Evolutionary conservation across 139 green algal genomes (phyloP).

Genomic region (Tetraselmis striata): DNA sequence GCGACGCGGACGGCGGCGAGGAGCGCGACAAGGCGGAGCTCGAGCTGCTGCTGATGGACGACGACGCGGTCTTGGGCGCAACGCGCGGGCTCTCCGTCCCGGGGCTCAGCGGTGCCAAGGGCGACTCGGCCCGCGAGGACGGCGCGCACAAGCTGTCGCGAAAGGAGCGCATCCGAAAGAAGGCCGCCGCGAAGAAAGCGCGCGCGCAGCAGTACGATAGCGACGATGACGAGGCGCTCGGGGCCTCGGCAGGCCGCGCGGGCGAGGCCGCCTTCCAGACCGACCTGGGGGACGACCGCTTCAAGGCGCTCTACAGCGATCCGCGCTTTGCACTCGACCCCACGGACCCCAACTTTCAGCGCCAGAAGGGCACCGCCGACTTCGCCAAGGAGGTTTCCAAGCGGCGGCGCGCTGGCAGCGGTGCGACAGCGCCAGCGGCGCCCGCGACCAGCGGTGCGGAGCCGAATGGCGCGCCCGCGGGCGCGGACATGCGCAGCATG

Average conservation of each 20-base stretch:
- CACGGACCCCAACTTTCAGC: conserved; percentile 76
- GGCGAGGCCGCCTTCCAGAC: conserved; percentile 21
- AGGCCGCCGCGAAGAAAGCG: conserved; percentile 24
- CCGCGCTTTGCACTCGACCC: conserved; percentile 81
- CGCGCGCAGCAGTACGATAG: conserved; percentile 27
- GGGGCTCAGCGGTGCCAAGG: not conserved
- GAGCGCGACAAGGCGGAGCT: conserved; percentile 62
- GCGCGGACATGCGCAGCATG: conserved; percentile 46
- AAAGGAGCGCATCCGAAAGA: conserved; percentile 33
- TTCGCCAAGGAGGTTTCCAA: conserved; percentile 11
- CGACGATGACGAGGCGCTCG: conserved; percentile 33
- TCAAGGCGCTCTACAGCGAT: conserved; percentile 55
- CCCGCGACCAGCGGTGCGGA: not conserved
- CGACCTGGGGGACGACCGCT: conserved; percentile 70
- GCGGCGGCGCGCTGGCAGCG: conserved; percentile 12
- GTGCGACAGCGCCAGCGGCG: not conserved
- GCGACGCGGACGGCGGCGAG: conserved; percentile 15
- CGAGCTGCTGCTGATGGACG: conserved; percentile 92
- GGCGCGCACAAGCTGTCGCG: conserved; percentile 28
- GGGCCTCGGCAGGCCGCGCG: not conserved
- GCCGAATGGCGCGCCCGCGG: not conserved
- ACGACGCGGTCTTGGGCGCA: conserved; percentile 41
- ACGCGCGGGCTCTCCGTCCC: conserved; percentile 12
- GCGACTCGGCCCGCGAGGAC: not conserved
- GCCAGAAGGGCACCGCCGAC: conserved; percentile 15